Base-by-base conservation (phyloP, 805 yeast species). In the Yamadazyma sp. region DNA sequence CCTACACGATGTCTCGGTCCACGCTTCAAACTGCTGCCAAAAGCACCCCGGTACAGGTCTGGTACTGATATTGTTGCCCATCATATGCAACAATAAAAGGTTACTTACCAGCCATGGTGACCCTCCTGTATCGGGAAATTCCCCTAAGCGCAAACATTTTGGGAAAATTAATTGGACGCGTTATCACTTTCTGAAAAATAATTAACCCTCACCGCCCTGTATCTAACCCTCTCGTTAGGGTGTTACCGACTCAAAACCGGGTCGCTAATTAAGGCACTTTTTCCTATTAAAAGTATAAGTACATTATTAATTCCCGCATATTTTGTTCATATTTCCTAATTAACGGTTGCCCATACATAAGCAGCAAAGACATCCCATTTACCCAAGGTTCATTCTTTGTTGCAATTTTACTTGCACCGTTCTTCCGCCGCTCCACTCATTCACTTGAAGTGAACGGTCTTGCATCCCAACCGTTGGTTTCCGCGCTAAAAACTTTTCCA, bases 101-200 rank as follows among this genome's bases (percentile, higher is more conserved):
- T n/a, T n/a, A n/a, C n/a, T 23, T 9, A 7, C n/a, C n/a, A 28
- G 17, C 31, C 13, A 30, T 30, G 7, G 13, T 21, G 13, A 15
- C 34, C 34, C 34, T 22, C 6, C 14, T 13, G 18, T 30, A 30
- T 3, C 16, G n/a, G 33, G 33, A 30, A 12, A 19, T 20, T 19
- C 20, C 25, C 20, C 12, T 10, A 11, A 20, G 25, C 14, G 19
- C n/a, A 8, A 6, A 8, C 21, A 16, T 7, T 27, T 17, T 13
- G 18, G 39, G 39, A 25, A 35, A 35, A 16, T 35, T 35, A 35
- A 35, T 35, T 35, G 31, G 25, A 35, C 39, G 34, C 39, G 39
- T 35, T 28, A 35, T 35, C 34, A 10, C 17, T 28, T 28, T 28
- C 18, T 28, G 16, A 6, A 6, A 13, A 13, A 6, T 13, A 4